These are phyloP conservation scores for Plicaturopsis crispa DNA, from an alignment of 768 basidiomycete genomes.

Conservation along the genomic window DNA sequence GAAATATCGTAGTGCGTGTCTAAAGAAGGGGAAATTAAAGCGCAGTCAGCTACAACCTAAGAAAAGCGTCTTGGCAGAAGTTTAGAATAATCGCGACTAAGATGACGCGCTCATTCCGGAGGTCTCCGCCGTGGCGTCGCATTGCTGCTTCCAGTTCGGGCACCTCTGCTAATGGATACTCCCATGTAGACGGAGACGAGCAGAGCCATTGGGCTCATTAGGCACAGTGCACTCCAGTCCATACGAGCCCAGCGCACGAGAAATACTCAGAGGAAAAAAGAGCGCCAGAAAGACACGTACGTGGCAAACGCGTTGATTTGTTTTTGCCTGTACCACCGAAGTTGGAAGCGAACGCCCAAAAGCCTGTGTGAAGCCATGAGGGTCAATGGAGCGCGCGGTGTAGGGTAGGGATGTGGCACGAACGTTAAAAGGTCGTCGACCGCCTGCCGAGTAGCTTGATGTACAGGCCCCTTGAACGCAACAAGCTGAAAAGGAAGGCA, in stretches of 20 bases:
- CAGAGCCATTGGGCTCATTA: too few species aligned
- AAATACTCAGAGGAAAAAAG: slow-evolving; percentile 17
- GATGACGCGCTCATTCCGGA: too few species aligned
- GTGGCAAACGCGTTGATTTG: slow-evolving; percentile 91
- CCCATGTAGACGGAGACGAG: too few species aligned
- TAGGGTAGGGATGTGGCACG: slow-evolving; percentile 25
- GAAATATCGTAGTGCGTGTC: slow-evolving; percentile 84
- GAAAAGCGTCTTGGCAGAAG: too few species aligned
- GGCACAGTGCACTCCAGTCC: too few species aligned
- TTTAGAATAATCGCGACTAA: too few species aligned
- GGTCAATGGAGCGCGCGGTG: slow-evolving; percentile 14
- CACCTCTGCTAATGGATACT: too few species aligned
- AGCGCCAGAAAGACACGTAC: slow-evolving; percentile 51
- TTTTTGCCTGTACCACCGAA: slow-evolving; percentile 68
- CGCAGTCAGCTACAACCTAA: too few species aligned
- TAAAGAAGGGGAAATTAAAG: slow-evolving; percentile 25
- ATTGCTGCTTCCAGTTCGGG: too few species aligned
- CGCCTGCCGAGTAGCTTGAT: slow-evolving; percentile 56
- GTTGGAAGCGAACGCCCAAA: slow-evolving; percentile 68
- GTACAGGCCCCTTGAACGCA: slow-evolving; percentile 42
- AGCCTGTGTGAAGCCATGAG: slow-evolving; percentile 39
- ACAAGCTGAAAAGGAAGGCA: slow-evolving; percentile 41
- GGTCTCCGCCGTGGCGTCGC: too few species aligned
- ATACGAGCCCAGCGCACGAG: too few species aligned
- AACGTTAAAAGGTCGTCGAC: slow-evolving; percentile 76